Conservation (phyloP, 148 eudicot species). For the Spergularia marina region DNA sequence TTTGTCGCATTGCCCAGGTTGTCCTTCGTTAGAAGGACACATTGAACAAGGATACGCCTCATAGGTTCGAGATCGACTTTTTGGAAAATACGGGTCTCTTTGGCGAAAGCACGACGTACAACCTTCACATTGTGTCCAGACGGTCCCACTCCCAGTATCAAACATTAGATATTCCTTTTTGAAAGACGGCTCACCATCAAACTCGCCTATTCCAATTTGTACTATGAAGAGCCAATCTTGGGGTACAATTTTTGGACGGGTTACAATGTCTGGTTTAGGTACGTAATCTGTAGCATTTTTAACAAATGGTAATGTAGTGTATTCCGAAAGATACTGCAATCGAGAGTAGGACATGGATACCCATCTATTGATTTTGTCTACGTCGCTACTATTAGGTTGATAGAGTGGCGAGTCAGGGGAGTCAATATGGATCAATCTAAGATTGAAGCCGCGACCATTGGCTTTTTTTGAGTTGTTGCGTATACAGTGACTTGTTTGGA, state of each 20-base stretch:
- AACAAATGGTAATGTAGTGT: not conserved
- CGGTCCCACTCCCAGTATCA: not conserved
- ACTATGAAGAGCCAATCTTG: not conserved
- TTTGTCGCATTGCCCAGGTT: too few species aligned
- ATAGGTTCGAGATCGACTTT: not conserved
- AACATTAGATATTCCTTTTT: not conserved
- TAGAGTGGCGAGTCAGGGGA: not conserved
- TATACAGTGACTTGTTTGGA: too few species aligned
- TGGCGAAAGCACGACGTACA: not conserved
- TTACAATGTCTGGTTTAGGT: not conserved
- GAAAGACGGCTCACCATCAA: not conserved
- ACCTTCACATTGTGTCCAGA: not conserved
- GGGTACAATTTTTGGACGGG: not conserved
- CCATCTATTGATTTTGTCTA: not conserved
- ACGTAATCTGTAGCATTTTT: not conserved
- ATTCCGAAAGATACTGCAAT: not conserved
- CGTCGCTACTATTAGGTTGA: not conserved
- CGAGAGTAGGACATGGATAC: not conserved
- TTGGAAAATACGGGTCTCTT: not conserved
- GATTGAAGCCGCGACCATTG: not conserved
- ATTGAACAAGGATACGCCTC: not conserved
- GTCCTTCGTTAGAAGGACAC: not conserved
- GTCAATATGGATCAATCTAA: not conserved
- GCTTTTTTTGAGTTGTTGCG: too few species aligned
- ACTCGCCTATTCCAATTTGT: not conserved